Evolutionary conservation across 2,329 filamentous ascomycete species (phyloP), one percentile per base, ranked within the genome.

Genomic region (Nemania diffusa): DNA sequence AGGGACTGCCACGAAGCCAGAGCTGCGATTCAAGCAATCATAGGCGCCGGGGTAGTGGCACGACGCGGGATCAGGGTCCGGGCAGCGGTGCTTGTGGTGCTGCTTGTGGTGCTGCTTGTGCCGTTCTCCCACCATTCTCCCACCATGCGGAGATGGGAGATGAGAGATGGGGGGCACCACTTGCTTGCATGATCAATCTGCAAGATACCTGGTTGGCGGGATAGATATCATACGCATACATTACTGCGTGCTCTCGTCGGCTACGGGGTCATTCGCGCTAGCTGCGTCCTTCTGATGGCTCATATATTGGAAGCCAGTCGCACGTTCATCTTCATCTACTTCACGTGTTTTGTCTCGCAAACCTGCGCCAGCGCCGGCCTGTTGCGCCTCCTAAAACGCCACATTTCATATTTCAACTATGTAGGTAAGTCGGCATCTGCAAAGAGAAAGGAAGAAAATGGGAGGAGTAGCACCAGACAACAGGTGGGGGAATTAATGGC

Each of bases 1-100:
- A 76, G 76, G 69, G 70, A 65, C 40, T 76, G 76, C 76, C 76
- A 78, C 76, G 76, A 78, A 78, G 73, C 73, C 72, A 71, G 71
- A 64, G 64, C 62, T 65, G 65, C 57, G 64, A 65, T 64, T 56
- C 69, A 62, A 74, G 72, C 67, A 76, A 66, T 70, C 70, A 74
- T 57, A 75, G 58, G 62, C 50, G 55, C 61, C 57, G 58, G 64
- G 65, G 67, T 72, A 71, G 73, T 76, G 76, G 74, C 73, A 68
- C 67, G 72, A 73, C 66, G 59, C 68, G 61, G 73, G 62, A 64
- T 67, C 67, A 69, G 68, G 65, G 64, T 58, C 74, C 74, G 11
- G 73, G 69, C 72, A 75, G 67, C 74, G 72, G 75, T 71, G 72
- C 71, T 73, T 71, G 51, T 66, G 52, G 66, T 17, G n/a, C n/a